These are phyloP conservation scores for Epichloe sylvatica DNA, from an alignment of 2,329 filamentous ascomycete genomes.

Conservation along the genomic window DNA sequence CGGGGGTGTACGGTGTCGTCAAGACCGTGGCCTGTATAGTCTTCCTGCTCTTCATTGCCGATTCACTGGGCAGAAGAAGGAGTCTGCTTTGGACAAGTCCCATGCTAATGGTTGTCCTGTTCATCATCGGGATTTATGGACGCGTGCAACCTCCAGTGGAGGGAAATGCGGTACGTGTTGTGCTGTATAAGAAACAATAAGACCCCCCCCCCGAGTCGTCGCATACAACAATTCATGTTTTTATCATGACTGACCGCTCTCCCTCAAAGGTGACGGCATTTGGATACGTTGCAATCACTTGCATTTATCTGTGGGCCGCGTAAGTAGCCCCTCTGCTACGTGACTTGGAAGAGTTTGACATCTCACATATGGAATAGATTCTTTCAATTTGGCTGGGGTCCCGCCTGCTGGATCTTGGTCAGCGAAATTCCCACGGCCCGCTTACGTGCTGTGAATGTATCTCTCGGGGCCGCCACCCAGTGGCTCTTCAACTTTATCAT, in stretches of 20 bases:
- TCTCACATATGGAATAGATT: conserved; percentile 22
- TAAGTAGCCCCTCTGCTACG: conserved; percentile 12
- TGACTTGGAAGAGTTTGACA: not conserved
- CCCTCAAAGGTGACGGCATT: conserved; percentile 39
- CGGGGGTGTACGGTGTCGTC: conserved; percentile 59
- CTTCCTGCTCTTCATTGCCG: conserved; percentile 54
- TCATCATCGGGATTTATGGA: conserved; percentile 59
- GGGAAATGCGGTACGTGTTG: conserved; percentile 27
- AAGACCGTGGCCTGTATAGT: conserved; percentile 50
- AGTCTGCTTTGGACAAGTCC: conserved; percentile 51
- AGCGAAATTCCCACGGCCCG: conserved; percentile 54
- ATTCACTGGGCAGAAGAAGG: conserved; percentile 51
- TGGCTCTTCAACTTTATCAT: conserved; percentile 67
- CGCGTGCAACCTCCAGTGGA: conserved; percentile 43
- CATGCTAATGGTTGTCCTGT: conserved; percentile 48
- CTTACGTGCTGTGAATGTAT: conserved; percentile 52
- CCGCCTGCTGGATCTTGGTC: conserved; percentile 59
- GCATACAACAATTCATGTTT: not conserved
- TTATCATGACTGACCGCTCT: not conserved
- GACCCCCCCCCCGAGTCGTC: no score
- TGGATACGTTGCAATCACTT: conserved; percentile 56
- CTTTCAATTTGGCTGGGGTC: conserved; percentile 60
- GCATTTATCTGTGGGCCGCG: conserved; percentile 57
- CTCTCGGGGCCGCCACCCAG: conserved; percentile 53
- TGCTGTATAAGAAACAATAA: no score